Evolutionary conservation across 805 yeast genomes (phyloP), one percentile per base, ranked within the genome.

Genomic region (Teunomyces barrocoloradensis): DNA sequence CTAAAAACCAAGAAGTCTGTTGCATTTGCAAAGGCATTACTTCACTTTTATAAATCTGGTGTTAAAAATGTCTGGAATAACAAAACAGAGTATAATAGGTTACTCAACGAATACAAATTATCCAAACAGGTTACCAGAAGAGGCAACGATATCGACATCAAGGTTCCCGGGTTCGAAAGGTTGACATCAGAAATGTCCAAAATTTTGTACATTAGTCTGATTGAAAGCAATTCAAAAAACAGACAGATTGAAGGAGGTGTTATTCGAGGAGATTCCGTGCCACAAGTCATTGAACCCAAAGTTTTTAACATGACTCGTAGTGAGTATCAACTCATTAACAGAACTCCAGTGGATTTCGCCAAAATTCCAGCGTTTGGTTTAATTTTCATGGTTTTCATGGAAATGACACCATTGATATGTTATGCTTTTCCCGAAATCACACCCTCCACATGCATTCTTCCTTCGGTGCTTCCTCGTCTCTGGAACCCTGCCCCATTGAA

Each of bases 31-130:
- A 75, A 76, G 55, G 52, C 65, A 2, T 53, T 81, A 37, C 54
- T 83, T 35, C 60, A 60, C 5, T 82, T 84, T 59, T 85, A 85
- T 65, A 77, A 77, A 50, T 60, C 66, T 2, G 91, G 92, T 1
- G 69, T 85, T 2, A 61, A 66, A 17, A 78, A 77, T 52, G 77
- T 84, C 0, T 82, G 84, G 80, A 51, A 61, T 1, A 80, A 81
- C 49, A 50, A 61, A 34, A 54, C 54, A 33, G 44, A 49, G 23
- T 45, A 55, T 13, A 55, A 54, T 15, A 32, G 45, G 4, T 30
- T 68, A 34, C 42, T 49, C 43, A 59, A 51, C 17, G 47, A 54
- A 30, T 62, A 47, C 47, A 60, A 59, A 44, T 23, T 66, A 7
- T 28, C 52, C 12, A 54, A 58, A 11, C 49, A 48, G 9, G 42